These are phyloP conservation scores for Paxillus ammoniavirescens DNA, from an alignment of 768 basidiomycete genomes.

Conservation along the genomic window DNA sequence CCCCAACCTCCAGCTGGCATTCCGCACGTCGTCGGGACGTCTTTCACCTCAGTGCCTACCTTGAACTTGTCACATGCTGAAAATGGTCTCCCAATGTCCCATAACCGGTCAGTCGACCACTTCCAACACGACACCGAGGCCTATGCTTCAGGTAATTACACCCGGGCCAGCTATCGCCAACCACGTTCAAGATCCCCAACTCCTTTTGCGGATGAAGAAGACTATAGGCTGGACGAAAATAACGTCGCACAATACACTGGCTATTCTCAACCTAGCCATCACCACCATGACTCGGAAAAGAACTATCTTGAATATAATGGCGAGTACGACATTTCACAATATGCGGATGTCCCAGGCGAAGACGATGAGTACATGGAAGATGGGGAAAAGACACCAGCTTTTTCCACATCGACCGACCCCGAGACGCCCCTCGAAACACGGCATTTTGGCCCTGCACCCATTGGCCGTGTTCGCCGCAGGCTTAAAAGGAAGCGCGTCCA, in stretches of 20 bases:
- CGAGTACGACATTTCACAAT: conserved; percentile 32
- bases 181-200: conserved; percentile 77
- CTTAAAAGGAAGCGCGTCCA: conserved; percentile 81
- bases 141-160: conserved; percentile 61
- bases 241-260: conserved; percentile 57
- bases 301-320: conserved; percentile 10
- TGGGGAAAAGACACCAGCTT: conserved; percentile 23
- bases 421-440: conserved; percentile 62
- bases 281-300: conserved; percentile 25
- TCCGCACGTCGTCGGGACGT: conserved; percentile 17
- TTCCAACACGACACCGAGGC: conserved; percentile 67
- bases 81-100: conserved; percentile 34
- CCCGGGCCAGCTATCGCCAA: conserved; percentile 45
- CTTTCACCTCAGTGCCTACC: conserved; percentile 22
- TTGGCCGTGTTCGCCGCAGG: conserved; percentile 72
- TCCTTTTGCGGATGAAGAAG: conserved; percentile 71
- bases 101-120: conserved; percentile 45
- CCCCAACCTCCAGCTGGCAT: conserved; percentile 21
- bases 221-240: conserved; percentile 58
- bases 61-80: conserved; percentile 4
- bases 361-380: conserved; percentile 19
- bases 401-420: conserved; percentile 35
- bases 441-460: conserved; percentile 87
- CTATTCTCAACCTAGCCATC: conserved; percentile 22
- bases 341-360: conserved; percentile 23